A percentile compares a stretch with the other conserved stretches of the same genome.
Evolutionary conservation across 2,329 filamentous ascomycete genomes (phyloP).

Genomic region (Colletotrichum plurivorum): DNA sequence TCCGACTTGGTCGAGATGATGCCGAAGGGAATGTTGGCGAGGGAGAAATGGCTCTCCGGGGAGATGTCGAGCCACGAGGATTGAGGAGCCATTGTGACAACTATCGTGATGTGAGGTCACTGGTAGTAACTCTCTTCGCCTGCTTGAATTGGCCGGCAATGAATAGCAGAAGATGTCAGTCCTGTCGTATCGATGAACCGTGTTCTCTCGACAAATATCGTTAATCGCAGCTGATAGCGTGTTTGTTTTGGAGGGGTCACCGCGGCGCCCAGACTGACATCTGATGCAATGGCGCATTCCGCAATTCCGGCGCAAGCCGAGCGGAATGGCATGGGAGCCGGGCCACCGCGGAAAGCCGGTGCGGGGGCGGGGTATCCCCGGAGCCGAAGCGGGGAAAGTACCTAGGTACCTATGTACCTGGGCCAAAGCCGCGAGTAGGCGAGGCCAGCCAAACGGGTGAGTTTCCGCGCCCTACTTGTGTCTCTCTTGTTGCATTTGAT

Average conservation of each 20-base stretch:
- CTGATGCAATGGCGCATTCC: constrained; percentile 14
- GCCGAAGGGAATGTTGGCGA: constrained; percentile 87
- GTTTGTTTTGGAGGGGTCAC: constrained; percentile 16
- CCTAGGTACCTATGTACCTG: too few relatives aligned
- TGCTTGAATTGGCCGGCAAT: too few relatives aligned
- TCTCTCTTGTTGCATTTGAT: not conserved
- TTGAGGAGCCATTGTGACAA: constrained; percentile 19
- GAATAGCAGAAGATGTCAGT: too few relatives aligned
- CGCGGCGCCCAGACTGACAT: not conserved
- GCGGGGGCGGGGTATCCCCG: constrained; percentile 30
- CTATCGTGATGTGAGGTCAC: not conserved
- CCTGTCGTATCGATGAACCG: too few relatives aligned
- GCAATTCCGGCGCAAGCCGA: constrained; percentile 42
- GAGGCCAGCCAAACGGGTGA: not conserved
- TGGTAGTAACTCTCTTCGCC: not conserved
- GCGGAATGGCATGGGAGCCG: constrained; percentile 34
- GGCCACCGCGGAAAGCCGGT: constrained; percentile 32
- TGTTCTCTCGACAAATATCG: too few relatives aligned
- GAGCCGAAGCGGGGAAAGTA: constrained; percentile 26
- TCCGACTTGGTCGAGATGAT: constrained; percentile 78
- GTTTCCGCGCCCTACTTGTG: not conserved
- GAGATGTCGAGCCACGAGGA: constrained; percentile 50
- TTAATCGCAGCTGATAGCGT: constrained; percentile 27
- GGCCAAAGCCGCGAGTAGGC: constrained; percentile 36
- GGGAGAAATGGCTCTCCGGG: constrained; percentile 71